Conservation (phyloP, 1,284 basidiomycete species). For the Sporisorium sorghi region DNA sequence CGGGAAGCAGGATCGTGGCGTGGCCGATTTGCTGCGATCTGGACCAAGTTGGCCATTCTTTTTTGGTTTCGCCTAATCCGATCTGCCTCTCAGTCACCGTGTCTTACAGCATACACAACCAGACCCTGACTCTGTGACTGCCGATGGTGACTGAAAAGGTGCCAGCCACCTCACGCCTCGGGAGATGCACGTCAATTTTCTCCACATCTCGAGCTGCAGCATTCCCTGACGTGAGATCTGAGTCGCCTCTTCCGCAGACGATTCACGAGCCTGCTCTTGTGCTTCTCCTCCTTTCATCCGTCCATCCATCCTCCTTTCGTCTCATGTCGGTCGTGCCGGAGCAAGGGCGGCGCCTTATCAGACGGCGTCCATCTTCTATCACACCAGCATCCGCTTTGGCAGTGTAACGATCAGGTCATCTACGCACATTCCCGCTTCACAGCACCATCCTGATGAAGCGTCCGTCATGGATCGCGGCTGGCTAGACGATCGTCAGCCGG, state of each 20-base stretch:
- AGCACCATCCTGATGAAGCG: constrained; percentile 1
- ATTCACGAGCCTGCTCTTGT: background rate
- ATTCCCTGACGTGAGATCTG: background rate
- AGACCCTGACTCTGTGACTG: background rate
- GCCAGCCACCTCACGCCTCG: background rate
- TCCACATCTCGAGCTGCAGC: constrained; percentile 6
- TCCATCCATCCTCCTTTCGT: background rate
- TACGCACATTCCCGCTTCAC: too few species aligned
- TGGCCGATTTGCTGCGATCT: background rate
- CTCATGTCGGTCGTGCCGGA: background rate
- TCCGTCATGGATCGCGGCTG: constrained; percentile 13
- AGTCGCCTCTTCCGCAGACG: background rate
- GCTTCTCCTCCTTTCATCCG: background rate
- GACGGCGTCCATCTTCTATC: background rate
- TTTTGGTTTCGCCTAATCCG: constrained; percentile 11
- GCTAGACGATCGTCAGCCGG: background rate
- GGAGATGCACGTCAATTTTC: constrained; percentile 27
- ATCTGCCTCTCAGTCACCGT: too few species aligned
- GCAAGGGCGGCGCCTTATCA: background rate
- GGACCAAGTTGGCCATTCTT: too few species aligned
- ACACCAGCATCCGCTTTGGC: background rate
- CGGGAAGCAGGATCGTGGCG: background rate
- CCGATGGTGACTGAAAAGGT: background rate
- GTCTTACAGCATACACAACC: constrained; percentile 7
- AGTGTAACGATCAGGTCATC: too few species aligned